Evolutionary conservation across 2,329 filamentous ascomycete species (phyloP).

Genomic region (Penicillium sp.): DNA sequence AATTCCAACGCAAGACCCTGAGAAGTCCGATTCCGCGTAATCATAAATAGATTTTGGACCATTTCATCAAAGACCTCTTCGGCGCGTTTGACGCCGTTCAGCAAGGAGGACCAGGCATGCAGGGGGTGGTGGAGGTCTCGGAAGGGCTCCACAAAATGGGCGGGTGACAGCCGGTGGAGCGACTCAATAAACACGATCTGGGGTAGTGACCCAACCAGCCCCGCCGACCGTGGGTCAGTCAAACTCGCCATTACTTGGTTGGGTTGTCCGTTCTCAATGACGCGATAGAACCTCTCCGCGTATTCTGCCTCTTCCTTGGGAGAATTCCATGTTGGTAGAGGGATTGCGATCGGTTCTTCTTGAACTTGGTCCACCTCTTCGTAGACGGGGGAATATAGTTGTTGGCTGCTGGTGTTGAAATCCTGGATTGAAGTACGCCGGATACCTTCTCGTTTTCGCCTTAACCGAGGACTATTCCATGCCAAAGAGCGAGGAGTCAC

Average conservation of each 20-base stretch:
- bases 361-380: background rate
- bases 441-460: background rate
- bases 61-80: slow-evolving; percentile 43
- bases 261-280: slow-evolving; percentile 40
- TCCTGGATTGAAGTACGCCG: background rate
- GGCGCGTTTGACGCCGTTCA: slow-evolving; percentile 44
- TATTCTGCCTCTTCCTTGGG: slow-evolving; percentile 13
- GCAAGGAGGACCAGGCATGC: slow-evolving; percentile 49
- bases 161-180: slow-evolving; percentile 62
- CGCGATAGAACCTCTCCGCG: slow-evolving; percentile 21
- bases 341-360: background rate
- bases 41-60: slow-evolving; percentile 34
- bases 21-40: slow-evolving; percentile 40
- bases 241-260: slow-evolving; percentile 42
- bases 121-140: slow-evolving; percentile 50
- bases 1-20: slow-evolving; percentile 42
- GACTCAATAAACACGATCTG: slow-evolving; percentile 63
- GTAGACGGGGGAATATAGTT: background rate
- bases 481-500: background rate
- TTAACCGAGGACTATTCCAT: background rate
- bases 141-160: slow-evolving; percentile 49
- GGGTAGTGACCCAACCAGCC: slow-evolving; percentile 47
- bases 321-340: slow-evolving; percentile 9
- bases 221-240: slow-evolving; percentile 30
- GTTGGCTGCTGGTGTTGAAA: background rate